Evolutionary conservation across 805 yeast species (phyloP).

Genomic region (Kluyveromyces dobzhanskii): DNA sequence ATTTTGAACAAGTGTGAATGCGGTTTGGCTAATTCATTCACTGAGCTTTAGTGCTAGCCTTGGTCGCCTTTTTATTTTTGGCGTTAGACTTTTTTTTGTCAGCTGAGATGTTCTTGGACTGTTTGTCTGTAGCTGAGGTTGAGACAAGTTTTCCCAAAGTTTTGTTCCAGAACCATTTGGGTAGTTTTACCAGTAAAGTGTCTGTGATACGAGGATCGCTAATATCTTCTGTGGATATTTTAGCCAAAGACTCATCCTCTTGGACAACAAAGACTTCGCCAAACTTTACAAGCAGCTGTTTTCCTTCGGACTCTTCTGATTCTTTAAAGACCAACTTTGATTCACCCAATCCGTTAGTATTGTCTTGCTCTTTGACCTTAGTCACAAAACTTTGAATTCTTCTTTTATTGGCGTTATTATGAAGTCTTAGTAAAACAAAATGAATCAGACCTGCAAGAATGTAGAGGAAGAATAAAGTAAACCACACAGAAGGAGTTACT

Average conservation of each 20-base stretch:
- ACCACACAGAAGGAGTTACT: conserved; percentile 58
- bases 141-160: neutral
- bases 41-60: neutral
- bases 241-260: conserved; percentile 31
- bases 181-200: conserved; percentile 36
- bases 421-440: conserved; percentile 44
- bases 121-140: too few species aligned
- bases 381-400: conserved; percentile 45
- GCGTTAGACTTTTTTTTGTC: too few species aligned
- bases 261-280: conserved; percentile 54
- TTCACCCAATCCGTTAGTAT: conserved; percentile 48
- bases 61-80: neutral
- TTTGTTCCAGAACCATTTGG: conserved; percentile 18
- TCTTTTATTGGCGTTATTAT: conserved; percentile 46
- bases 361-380: conserved; percentile 46
- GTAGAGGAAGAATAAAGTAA: conserved; percentile 44
- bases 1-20: too few species aligned
- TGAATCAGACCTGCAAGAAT: conserved; percentile 50
- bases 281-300: conserved; percentile 45
- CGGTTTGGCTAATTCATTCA: too few species aligned
- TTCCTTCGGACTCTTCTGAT: conserved; percentile 38
- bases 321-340: conserved; percentile 34
- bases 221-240: conserved; percentile 42
- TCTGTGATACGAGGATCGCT: conserved; percentile 42
- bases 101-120: neutral